Evolutionary conservation across 2,329 filamentous ascomycete species (phyloP), one percentile per base, ranked within the genome.

Genomic region (Phialocephala subalpina): DNA sequence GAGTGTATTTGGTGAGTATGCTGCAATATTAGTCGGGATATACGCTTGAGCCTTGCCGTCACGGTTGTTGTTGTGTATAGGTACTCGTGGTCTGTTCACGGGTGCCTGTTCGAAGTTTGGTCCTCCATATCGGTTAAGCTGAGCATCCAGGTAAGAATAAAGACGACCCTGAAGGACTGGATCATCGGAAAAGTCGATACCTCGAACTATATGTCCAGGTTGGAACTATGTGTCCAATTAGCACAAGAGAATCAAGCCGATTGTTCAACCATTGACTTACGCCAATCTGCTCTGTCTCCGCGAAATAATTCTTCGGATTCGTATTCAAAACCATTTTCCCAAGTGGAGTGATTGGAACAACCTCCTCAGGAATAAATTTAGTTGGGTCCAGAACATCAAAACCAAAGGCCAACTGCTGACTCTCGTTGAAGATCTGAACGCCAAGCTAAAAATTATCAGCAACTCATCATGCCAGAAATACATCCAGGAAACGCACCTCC

Each of bases 51-150:
- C 87, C n/a, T 86, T 86, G 18, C 90, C 90, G 69, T 93, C 90
- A 1, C 90, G 87, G 79, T 92, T 90, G 80, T 92, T 92, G 79
- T 91, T 92, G 79, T 92, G 89, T 45, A 91, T 82, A 0, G 84
- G 82, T 0, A 84, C 80, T 5, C 86, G 80, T 1, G 91, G 90
- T 27, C 86, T 83, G 80, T 93, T 93, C 78, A 93, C 91, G 1
- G 90, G 90, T 93, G 78, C 75, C 16, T 93, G 90, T 77, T 92
- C 88, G 78, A 92, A 93, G 80, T 93, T 93, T 70, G 89, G 87
- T 0, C 88, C 87, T n/a, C 86, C 85, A 70, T 93, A 83, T 16
- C 91, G 88, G 75, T 91, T 92, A 12, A 93, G 74, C 73, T 93
- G 91, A 0, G 91, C 93, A 77, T 93, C 91, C 5, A 91, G 83